Conservation (phyloP, 306 rosid species). For the Gastrolobium villosum region DNA sequence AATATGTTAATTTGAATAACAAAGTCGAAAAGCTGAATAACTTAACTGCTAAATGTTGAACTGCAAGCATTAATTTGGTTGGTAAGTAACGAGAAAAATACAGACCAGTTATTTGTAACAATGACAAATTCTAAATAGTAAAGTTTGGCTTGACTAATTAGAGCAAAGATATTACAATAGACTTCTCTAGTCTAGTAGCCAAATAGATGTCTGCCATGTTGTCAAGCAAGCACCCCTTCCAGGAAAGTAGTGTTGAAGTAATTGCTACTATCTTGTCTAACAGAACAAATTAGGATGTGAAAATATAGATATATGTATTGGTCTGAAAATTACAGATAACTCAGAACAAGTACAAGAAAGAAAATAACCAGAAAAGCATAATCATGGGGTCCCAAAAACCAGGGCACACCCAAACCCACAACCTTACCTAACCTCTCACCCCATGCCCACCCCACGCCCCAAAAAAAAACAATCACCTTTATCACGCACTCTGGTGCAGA, state of each 20-base stretch:
- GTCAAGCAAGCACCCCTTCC: constrained; percentile 26
- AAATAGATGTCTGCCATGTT: constrained; percentile 15
- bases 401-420: background rate
- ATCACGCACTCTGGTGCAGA: background rate
- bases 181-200: constrained; percentile 34
- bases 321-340: constrained; percentile 3
- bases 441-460: background rate
- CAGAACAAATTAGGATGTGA: background rate
- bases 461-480: background rate
- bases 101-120: background rate
- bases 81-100: constrained; percentile 30
- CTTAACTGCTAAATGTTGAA: constrained; percentile 23
- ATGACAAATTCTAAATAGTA: constrained; percentile 4
- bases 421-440: background rate
- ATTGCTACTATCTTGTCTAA: constrained; percentile 24
- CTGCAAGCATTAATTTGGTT: constrained; percentile 28
- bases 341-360: constrained; percentile 13
- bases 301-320: constrained; percentile 1
- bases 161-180: constrained; percentile 2
- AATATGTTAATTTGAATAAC: constrained; percentile 39
- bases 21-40: constrained; percentile 30
- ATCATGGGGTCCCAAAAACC: constrained; percentile 7
- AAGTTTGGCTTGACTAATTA: background rate
- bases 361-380: background rate
- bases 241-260: constrained; percentile 13